Evolutionary conservation across 306 rosid species (phyloP).

Genomic region (Prunus mongolica): DNA sequence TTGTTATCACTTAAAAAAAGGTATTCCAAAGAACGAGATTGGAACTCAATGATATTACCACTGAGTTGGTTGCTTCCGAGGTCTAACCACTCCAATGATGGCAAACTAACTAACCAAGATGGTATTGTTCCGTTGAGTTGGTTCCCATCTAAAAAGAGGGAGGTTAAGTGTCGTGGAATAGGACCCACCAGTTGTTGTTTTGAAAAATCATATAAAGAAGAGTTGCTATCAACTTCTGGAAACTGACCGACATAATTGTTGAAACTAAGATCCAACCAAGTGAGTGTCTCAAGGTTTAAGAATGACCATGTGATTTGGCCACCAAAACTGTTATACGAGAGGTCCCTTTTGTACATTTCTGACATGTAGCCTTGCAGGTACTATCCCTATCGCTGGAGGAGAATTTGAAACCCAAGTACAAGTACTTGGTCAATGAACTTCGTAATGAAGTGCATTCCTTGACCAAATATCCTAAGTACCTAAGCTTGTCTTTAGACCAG

Average conservation of each 20-base stretch:
- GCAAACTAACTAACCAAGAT: constrained; percentile 9
- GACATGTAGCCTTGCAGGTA: constrained; percentile 53
- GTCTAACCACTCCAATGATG: neutral
- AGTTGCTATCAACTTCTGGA: neutral
- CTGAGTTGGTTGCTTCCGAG: neutral
- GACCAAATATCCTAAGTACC: constrained; percentile 94
- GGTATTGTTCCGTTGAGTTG: constrained; percentile 12
- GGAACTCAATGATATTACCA: neutral
- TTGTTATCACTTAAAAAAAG: neutral
- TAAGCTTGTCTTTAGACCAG: constrained; percentile 92
- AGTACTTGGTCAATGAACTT: constrained; percentile 56
- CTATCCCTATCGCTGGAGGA: constrained; percentile 87
- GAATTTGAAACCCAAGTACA: constrained; percentile 75
- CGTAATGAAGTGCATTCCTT: constrained; percentile 78
- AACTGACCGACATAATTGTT: constrained; percentile 1
- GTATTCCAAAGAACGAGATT: neutral
- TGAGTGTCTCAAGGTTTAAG: neutral
- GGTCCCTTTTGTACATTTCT: neutral
- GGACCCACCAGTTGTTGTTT: neutral
- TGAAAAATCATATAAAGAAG: neutral
- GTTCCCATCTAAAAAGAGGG: neutral
- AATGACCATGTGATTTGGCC: neutral
- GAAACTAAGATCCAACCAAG: neutral
- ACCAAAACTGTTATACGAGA: neutral
- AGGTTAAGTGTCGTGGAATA: neutral